Evolutionary conservation across 2,329 filamentous ascomycete species (phyloP).

Genomic region (Atkinsonella hypoxylon): DNA sequence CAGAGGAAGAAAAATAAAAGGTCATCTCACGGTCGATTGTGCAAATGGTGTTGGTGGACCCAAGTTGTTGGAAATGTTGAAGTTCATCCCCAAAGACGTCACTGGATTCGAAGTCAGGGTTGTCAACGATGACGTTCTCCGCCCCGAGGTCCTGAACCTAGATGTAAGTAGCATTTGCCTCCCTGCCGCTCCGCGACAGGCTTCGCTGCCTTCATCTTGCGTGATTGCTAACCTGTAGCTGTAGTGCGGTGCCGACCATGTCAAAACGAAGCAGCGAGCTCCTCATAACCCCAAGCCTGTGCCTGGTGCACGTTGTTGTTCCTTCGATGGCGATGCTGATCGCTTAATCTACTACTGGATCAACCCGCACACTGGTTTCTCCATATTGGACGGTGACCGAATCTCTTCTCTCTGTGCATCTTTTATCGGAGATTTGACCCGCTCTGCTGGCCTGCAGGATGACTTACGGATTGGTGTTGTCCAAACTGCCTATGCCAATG

Average conservation of each 20-base stretch:
- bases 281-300: conserved; percentile 72
- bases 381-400: conserved; percentile 89
- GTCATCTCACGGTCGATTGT: conserved; percentile 76
- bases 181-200: too few relatives aligned
- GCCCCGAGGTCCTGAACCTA: conserved; percentile 78
- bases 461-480: conserved; percentile 87
- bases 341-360: conserved; percentile 91
- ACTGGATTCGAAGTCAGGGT: conserved; percentile 71
- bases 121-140: conserved; percentile 85
- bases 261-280: conserved; percentile 92
- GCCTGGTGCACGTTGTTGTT: conserved; percentile 70
- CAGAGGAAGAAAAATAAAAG: conserved; percentile 60
- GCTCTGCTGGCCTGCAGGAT: conserved; percentile 63
- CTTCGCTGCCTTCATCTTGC: not conserved
- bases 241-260: conserved; percentile 87
- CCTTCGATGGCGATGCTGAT: conserved; percentile 90
- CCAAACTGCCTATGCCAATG: conserved; percentile 96
- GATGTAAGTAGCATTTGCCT: conserved; percentile 46
- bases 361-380: conserved; percentile 72
- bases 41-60: conserved; percentile 94
- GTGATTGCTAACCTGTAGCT: conserved; percentile 5
- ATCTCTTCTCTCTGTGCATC: conserved; percentile 90
- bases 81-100: conserved; percentile 60
- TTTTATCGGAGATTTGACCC: conserved; percentile 82
- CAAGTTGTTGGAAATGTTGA: conserved; percentile 77